Evolutionary conservation across 257 asterid genomes (phyloP).

Genomic region (Penstemon barbatus): DNA sequence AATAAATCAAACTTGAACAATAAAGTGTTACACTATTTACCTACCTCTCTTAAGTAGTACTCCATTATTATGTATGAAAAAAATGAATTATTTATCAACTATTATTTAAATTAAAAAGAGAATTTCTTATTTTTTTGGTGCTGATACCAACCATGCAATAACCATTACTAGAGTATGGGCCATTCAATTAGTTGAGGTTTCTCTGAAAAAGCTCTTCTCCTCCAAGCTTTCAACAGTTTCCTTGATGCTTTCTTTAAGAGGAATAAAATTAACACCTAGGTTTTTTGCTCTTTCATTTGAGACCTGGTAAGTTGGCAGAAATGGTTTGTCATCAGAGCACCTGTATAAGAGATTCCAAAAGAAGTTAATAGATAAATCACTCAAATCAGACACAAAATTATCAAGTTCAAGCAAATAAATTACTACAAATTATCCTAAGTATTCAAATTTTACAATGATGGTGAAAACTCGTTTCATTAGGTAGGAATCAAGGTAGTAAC

Average conservation of each 20-base stretch:
- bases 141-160: not conserved
- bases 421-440: too few species aligned
- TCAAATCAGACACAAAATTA: too few species aligned
- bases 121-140: not conserved
- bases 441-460: too few species aligned
- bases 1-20: too few species aligned
- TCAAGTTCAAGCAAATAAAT: too few species aligned
- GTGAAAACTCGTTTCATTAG: too few species aligned
- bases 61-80: too few species aligned
- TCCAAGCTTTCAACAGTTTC: conserved; percentile 54
- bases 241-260: conserved; percentile 46
- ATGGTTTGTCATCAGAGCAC: conserved; percentile 50
- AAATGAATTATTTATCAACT: too few species aligned
- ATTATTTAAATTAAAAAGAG: too few species aligned
- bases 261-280: conserved; percentile 39
- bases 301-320: conserved; percentile 40
- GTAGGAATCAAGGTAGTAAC: too few species aligned
- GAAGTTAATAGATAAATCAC: not conserved
- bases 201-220: conserved; percentile 38
- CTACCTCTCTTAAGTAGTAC: too few species aligned
- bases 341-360: conserved; percentile 23
- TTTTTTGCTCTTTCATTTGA: conserved; percentile 42
- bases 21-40: too few species aligned
- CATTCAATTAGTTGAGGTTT: conserved; percentile 32
- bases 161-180: conserved; percentile 1